phyloP scores from a whole-genome alignment of 352 stramenopile genomes.

The Phytophthora pseudosyringae region DNA sequence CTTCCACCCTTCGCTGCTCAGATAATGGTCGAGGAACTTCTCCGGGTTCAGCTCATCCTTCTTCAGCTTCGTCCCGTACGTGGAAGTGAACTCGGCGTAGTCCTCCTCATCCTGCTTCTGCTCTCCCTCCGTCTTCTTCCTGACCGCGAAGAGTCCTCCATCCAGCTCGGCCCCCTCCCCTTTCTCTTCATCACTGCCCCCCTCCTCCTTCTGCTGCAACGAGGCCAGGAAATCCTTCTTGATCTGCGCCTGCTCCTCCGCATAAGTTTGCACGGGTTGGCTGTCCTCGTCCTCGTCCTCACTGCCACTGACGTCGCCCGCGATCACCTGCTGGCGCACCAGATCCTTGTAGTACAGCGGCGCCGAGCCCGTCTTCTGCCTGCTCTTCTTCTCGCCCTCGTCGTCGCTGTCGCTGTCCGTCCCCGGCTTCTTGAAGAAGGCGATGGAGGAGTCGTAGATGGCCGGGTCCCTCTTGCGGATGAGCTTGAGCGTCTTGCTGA shows the following conservation, averaged over 20 bases:
- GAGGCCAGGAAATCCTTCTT: conserved; percentile 73
- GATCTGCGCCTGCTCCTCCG: conserved; percentile 72
- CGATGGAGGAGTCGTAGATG: conserved; percentile 92
- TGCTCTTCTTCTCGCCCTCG: conserved; percentile 36
- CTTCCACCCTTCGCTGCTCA: conserved; percentile 85
- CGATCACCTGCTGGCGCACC: conserved; percentile 94
- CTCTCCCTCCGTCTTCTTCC: conserved; percentile 70
- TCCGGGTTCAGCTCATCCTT: conserved; percentile 73
- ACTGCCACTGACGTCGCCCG: conserved; percentile 67
- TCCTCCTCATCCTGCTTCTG: conserved; percentile 75
- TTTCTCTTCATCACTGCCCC: conserved; percentile 48
- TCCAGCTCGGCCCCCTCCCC: conserved; percentile 81
- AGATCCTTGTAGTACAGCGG: conserved; percentile 96
- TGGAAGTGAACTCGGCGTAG: conserved; percentile 63
- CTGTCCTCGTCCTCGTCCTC: conserved; percentile 66
- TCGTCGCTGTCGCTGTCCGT: conserved; percentile 30
- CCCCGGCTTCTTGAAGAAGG: conserved; percentile 87
- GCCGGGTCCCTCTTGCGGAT: conserved; percentile 92
- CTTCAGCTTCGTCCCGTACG: conserved; percentile 69
- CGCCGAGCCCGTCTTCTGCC: conserved; percentile 44
- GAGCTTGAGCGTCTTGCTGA: conserved; percentile 86
- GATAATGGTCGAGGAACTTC: conserved; percentile 81
- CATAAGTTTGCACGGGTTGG: conserved; percentile 59
- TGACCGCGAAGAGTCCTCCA: conserved; percentile 74
- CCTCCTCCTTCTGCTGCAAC: conserved; percentile 47